A percentile compares a stretch with the other conserved stretches of the same genome.
These are phyloP conservation scores for Adansonia madagascariensis DNA, from an alignment of 441 rosid genomes.

Conservation along the genomic window DNA sequence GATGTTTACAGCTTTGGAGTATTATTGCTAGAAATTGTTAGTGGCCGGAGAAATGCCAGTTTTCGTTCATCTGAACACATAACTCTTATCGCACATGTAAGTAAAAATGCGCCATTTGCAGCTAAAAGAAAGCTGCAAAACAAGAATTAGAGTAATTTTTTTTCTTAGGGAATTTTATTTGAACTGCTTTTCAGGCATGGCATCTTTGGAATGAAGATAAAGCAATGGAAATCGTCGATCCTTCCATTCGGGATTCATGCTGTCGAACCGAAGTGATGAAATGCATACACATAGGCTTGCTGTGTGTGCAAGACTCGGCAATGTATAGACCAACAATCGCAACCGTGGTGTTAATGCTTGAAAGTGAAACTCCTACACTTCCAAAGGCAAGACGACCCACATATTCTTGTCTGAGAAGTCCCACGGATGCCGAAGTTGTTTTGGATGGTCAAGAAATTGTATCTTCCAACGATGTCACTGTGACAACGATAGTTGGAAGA, in stretches of 20 bases:
- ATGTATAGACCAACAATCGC: slow-evolving; percentile 42
- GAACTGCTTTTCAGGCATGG: slow-evolving; percentile 44
- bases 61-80: slow-evolving; percentile 57
- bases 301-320: slow-evolving; percentile 50
- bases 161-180: not conserved
- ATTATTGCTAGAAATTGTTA: slow-evolving; percentile 70
- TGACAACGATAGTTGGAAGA: slow-evolving; percentile 39
- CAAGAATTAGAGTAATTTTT: too few species aligned
- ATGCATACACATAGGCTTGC: slow-evolving; percentile 48
- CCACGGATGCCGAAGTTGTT: slow-evolving; percentile 20
- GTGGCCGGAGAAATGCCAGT: slow-evolving; percentile 76
- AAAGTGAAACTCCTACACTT: slow-evolving; percentile 33
- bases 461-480: slow-evolving; percentile 39
- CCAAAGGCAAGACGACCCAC: slow-evolving; percentile 42
- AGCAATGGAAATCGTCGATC: slow-evolving; percentile 43
- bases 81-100: slow-evolving; percentile 68
- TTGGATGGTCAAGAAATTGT: slow-evolving; percentile 30
- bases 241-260: slow-evolving; percentile 32
- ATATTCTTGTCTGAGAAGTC: slow-evolving; percentile 29
- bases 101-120: slow-evolving; percentile 26
- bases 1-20: slow-evolving; percentile 95
- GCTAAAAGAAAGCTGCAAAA: too few species aligned
- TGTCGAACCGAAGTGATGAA: slow-evolving; percentile 31
- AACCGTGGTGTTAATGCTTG: slow-evolving; percentile 39
- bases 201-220: slow-evolving; percentile 42